Conservation (phyloP, 768 basidiomycete genomes). For the Tulasnella calospora region DNA sequence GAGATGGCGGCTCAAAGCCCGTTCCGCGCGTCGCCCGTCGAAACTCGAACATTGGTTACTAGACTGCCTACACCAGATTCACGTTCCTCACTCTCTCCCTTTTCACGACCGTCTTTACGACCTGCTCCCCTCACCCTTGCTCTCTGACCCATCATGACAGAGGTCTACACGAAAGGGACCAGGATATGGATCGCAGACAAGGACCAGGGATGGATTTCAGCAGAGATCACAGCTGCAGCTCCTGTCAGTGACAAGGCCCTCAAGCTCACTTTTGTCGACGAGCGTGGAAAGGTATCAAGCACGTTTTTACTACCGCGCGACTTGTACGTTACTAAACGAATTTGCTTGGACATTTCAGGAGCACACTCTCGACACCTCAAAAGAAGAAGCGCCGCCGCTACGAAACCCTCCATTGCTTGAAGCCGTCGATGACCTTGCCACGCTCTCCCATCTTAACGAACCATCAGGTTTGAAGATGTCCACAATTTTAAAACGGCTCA, state of each 20-base stretch:
- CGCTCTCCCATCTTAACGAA: constrained; percentile 95
- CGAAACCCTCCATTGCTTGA: constrained; percentile 95
- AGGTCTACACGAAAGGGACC: constrained; percentile 31
- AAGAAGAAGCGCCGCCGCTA: constrained; percentile 80
- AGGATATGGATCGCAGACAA: constrained; percentile 74
- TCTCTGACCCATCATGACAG: constrained; percentile 27
- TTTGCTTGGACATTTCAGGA: constrained; percentile 47
- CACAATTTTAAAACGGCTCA: neutral
- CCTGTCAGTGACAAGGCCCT: constrained; percentile 61
- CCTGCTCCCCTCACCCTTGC: neutral
- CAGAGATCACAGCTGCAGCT: constrained; percentile 64
- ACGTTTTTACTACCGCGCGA: neutral
- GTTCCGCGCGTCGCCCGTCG: neutral
- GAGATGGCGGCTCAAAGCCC: neutral
- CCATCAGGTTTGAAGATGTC: constrained; percentile 67
- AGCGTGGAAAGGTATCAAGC: constrained; percentile 74
- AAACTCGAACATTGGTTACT: neutral
- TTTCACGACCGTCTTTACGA: neutral
- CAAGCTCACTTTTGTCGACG: constrained; percentile 81
- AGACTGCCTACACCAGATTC: neutral
- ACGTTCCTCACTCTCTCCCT: neutral
- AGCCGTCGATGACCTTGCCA: constrained; percentile 95
- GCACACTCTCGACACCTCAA: constrained; percentile 70
- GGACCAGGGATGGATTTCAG: constrained; percentile 90
- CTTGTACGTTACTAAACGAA: neutral